A percentile compares a stretch with the other conserved stretches of the same genome.
phyloP scores from a whole-genome alignment of 23 red algal genomes.

The Gracilariopsis chorda region DNA sequence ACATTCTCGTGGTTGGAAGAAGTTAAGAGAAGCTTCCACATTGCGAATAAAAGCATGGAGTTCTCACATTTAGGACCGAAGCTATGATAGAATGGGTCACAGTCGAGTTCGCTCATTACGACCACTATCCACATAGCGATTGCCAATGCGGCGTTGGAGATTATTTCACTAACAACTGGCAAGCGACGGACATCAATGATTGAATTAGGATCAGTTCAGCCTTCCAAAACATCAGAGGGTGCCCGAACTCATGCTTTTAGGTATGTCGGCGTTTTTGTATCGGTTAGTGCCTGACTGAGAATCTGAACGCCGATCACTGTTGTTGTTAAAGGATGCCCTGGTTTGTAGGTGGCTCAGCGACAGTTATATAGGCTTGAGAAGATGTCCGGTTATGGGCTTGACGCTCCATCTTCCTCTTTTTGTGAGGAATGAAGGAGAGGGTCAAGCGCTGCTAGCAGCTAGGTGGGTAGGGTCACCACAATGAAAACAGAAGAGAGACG shows the following conservation, averaged over 20 bases:
- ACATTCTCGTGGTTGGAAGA: neutral
- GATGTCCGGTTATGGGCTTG: neutral
- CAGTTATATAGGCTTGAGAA: too few species aligned
- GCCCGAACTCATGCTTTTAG: neutral
- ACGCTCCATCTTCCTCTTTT: neutral
- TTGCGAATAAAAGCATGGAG: neutral
- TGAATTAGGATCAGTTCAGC: neutral
- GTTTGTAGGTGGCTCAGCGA: too few species aligned
- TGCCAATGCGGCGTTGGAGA: neutral
- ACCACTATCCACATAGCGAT: too few species aligned
- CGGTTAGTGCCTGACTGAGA: neutral
- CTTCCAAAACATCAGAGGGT: neutral
- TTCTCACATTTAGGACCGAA: slow-evolving; percentile 6
- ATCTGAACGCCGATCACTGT: neutral
- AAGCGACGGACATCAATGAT: slow-evolving; percentile 12
- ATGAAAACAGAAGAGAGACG: neutral
- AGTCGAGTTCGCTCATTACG: neutral
- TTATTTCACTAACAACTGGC: neutral
- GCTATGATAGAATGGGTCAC: slow-evolving; percentile 13
- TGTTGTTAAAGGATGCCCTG: neutral
- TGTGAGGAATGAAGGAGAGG: neutral
- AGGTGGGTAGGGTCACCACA: neutral
- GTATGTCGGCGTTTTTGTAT: neutral
- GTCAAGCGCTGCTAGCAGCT: neutral
- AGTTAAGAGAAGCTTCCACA: neutral